These are phyloP conservation scores for Begonia masoniana DNA, from an alignment of 306 rosid species.

Conservation along the genomic window DNA sequence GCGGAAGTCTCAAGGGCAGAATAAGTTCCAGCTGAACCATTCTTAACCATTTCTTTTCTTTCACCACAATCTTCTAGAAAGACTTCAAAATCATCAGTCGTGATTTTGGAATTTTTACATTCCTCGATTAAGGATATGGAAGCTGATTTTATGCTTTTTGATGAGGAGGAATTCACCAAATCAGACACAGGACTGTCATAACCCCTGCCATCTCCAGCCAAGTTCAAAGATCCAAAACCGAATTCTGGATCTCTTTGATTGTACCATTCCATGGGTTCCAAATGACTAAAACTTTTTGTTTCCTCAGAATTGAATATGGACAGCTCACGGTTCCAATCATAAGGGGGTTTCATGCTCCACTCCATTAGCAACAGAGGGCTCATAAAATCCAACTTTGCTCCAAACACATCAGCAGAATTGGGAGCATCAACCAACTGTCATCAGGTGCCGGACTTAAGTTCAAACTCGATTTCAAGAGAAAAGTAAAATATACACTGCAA, in stretches of 20 bases:
- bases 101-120: slow-evolving; percentile 46
- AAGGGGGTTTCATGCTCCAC: slow-evolving; percentile 60
- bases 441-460: not conserved
- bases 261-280: slow-evolving; percentile 34
- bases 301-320: slow-evolving; percentile 35
- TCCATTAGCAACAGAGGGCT: slow-evolving; percentile 35
- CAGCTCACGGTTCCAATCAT: slow-evolving; percentile 78
- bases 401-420: not conserved
- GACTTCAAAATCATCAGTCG: slow-evolving; percentile 34
- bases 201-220: slow-evolving; percentile 29
- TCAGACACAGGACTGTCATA: slow-evolving; percentile 48
- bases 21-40: slow-evolving; percentile 29
- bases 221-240: slow-evolving; percentile 34
- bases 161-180: slow-evolving; percentile 26
- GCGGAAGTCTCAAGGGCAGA: slow-evolving; percentile 36
- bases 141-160: slow-evolving; percentile 63
- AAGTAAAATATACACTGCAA: not conserved
- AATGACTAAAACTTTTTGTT: slow-evolving; percentile 38
- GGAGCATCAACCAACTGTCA: not conserved
- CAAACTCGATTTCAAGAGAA: not conserved
- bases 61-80: slow-evolving; percentile 30
- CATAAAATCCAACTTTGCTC: slow-evolving; percentile 12
- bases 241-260: slow-evolving; percentile 42
- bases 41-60: slow-evolving; percentile 33
- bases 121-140: slow-evolving; percentile 58